Percentiles rank a stretch among this genome's conserved stretches.
Evolutionary conservation across 805 yeast species (phyloP).

Genomic region (Yarrowia sp.): DNA sequence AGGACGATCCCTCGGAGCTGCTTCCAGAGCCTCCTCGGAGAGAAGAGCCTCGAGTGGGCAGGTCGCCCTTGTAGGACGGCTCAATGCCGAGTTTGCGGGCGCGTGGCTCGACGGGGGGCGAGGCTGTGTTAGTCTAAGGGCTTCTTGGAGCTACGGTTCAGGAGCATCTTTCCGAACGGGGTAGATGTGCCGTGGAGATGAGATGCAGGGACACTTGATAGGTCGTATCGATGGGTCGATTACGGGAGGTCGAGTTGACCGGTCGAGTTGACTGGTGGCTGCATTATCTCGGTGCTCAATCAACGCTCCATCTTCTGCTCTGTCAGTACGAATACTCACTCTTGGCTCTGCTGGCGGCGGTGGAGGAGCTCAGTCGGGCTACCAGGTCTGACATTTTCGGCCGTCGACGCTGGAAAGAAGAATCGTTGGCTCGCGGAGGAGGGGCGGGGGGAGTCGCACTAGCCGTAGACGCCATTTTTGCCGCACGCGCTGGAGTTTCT

Average conservation of each 20-base stretch:
- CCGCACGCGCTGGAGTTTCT: not conserved
- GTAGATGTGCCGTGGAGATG: too few relatives aligned
- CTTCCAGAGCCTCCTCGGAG: not conserved
- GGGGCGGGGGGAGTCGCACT: constrained; percentile 14
- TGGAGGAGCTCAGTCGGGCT: constrained; percentile 25
- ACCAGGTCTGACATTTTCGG: constrained; percentile 32
- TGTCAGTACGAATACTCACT: constrained; percentile 24
- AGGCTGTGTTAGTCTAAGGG: not conserved
- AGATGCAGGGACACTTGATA: too few relatives aligned
- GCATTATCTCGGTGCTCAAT: too few relatives aligned
- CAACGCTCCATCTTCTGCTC: not conserved
- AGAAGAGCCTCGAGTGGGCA: constrained; percentile 10
- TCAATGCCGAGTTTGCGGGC: constrained; percentile 29
- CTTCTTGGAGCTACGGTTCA: not conserved
- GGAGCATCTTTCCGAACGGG: not conserved
- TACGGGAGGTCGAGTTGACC: too few relatives aligned
- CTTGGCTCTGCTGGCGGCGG: constrained; percentile 37
- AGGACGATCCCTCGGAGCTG: constrained; percentile 16
- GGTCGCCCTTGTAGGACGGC: constrained; percentile 26
- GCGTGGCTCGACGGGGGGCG: constrained; percentile 7
- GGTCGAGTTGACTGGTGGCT: too few relatives aligned
- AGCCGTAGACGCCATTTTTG: constrained; percentile 14
- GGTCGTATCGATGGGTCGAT: too few relatives aligned
- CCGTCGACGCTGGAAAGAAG: constrained; percentile 16
- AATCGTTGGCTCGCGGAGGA: constrained; percentile 2